Evolutionary conservation across 805 yeast genomes (phyloP), one percentile per base, ranked within the genome.

Genomic region (Jamesozyma lodderae): DNA sequence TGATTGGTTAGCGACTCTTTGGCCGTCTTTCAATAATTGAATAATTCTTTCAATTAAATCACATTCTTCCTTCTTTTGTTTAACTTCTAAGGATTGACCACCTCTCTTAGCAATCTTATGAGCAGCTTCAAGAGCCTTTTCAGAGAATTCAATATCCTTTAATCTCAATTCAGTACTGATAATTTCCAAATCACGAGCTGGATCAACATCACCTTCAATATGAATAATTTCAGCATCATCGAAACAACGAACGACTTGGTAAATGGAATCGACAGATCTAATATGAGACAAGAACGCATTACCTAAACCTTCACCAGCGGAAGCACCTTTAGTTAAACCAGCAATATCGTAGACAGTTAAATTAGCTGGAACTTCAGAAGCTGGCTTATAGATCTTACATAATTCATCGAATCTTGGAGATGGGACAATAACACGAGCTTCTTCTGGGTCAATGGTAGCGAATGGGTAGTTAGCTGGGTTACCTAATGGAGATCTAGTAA

Each of bases 221-320:
- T 92, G 98, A 53, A 88, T 87, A 55, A 92, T 92, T 60, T 92
- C 98, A 27, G 96, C 94, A 64, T 92, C 98, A 59, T 87, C 95
- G 57, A 92, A 92, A 67, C 95, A 84, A 67, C 98, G 81, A 36
- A 92, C 97, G 48, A 92, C 95, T 69, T 92, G 97, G 69, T 83
- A 92, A 48, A 92, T 81, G 46, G 96, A 95, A 73, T 92, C 98
- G 41, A 92, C 98, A 35, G 95, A 92, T 67, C 97, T 78, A 55
- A 92, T 92, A 64, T 92, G 88, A 51, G 95, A 81, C 68, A 92
- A 77, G 75, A 92, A 92, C 46, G 95, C 94, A 64, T 92, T 92
- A 59, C 98, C 98, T 49, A 92, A 77, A 62, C 98, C 98, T 67
- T 87, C 96, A 64, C 97, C 97, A 38, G 83, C 81, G 43, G 86